Evolutionary conservation across 2,329 filamentous ascomycete species (phyloP), one percentile per base, ranked within the genome.

Genomic region (Penicillium concentricum): DNA sequence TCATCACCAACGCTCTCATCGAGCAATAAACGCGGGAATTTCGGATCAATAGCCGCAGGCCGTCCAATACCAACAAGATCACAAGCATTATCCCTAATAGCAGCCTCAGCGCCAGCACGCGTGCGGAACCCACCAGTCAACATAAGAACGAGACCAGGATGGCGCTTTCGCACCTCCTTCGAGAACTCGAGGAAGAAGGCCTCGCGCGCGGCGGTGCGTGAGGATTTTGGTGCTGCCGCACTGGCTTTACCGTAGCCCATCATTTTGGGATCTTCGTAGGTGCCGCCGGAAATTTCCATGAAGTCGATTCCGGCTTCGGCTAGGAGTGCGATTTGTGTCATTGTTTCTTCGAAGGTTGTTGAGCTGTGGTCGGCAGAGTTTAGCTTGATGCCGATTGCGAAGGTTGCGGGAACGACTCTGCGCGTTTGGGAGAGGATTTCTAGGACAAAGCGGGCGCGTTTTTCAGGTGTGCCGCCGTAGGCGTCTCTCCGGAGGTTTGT

Each of bases 151-250:
- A 82, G 69, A 4, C 72, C 60, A 0, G 79, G 77, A 53, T 82
- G 77, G 24, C 73, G 70, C 5, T 67, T 65, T 28, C 83, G 78
- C 34, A 84, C 79, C 9, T 76, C 73, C n/a, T 76, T 72, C 0
- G 84, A 83, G 60, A 89, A 89, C 44, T 88, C 82, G 1, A 89
- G 75, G 73, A 90, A 90, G 76, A 87, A 89, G 0, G 86, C 84
- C 63, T 90, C 87, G 8, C 87, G 80, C 0, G 79, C 79, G 13
- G 74, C 72, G 1, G 84, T 85, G 6, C 78, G 76, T 22, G 74
- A 73, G 8, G 64, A 75, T 65, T 67, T 65, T 49, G 63, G 39
- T 10, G 57, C 68, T 63, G 60, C 68, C 61, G 61, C 51, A 48
- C 49, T 58, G 54, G 57, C 57, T 61, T 53, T 59, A 38, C 46